Evolutionary conservation across 179 eudicot genomes (phyloP), one percentile per base, ranked within the genome.

Genomic region (Amaranthus tricolor): DNA sequence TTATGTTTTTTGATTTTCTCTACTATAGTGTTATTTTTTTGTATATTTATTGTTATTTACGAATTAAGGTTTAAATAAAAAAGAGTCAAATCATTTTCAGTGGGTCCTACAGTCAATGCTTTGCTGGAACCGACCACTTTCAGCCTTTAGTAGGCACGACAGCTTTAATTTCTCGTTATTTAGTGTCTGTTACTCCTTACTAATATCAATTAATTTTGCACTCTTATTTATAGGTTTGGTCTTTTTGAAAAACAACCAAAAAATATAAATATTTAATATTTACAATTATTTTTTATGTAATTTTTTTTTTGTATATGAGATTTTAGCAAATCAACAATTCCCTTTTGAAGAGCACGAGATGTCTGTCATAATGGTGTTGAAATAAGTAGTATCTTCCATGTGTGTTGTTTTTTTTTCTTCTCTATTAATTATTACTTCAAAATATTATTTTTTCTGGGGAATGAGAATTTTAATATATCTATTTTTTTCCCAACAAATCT

Each of bases 361-460:
- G 84, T 81, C 84, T 81, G 78, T 81, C 81, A 81, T 77, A 81
- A 77, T 77, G 76, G 81, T 45, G 66, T 77, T 74, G 76, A 77
- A 74, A 74, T 81, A 74, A 81, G 83, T 77, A 77, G 71, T 69
- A n/a, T 76, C 73, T 62, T 69, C 31, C 72, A 56, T 69, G 68
- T 78, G 81, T 75, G 75, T 73, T 78, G 17, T 66, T 66, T 58
- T 57, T 65, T 58, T 62, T 61, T 57, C 31, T 55, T 71, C 58
- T 14, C 53, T 44, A 31, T 20, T 52, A 16, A 61, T 62, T 2
- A 9, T 66, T 71, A 14, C 40, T 50, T 31, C 40, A 31, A 31
- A 31, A 31, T 31, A 31, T 14, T 9, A 14, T 54, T 61, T 40
- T 63, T 75, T 15, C 61, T 31, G 68, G 65, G 57, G 16, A 16